A percentile compares a stretch with the other conserved stretches of the same genome.
These are phyloP conservation scores for Alloteropsis angusta DNA, from an alignment of 202 grass and related monocot species.

Conservation along the genomic window DNA sequence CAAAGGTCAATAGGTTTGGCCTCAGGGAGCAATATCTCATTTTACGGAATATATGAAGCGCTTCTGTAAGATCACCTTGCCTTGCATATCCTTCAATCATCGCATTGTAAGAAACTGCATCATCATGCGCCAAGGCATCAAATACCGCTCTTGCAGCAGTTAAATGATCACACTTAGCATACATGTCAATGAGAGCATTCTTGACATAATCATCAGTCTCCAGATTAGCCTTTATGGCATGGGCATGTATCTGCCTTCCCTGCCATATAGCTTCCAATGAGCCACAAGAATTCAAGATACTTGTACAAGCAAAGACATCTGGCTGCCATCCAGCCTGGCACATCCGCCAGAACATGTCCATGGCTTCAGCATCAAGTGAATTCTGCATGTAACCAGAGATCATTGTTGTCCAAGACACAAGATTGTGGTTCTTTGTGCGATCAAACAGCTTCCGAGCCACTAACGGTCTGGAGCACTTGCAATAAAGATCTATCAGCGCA, in stretches of 20 bases:
- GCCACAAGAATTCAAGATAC: slow-evolving; percentile 60
- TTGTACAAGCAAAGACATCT: slow-evolving; percentile 63
- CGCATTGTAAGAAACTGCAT: slow-evolving; percentile 55
- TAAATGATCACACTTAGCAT: slow-evolving; percentile 56
- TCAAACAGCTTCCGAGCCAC: slow-evolving; percentile 59
- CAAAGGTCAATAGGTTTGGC: slow-evolving; percentile 54
- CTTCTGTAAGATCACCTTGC: slow-evolving; percentile 39
- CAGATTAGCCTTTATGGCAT: slow-evolving; percentile 54
- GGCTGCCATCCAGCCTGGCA: slow-evolving; percentile 38
- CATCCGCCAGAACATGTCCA: slow-evolving; percentile 55
- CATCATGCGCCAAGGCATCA: slow-evolving; percentile 40
- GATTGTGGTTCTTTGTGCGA: slow-evolving; percentile 31
- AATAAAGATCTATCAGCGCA: slow-evolving; percentile 50
- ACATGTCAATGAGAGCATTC: slow-evolving; percentile 65
- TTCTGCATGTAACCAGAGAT: slow-evolving; percentile 71
- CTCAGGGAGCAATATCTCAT: slow-evolving; percentile 52
- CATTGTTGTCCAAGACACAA: slow-evolving; percentile 78
- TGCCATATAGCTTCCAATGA: slow-evolving; percentile 39
- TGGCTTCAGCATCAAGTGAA: slow-evolving; percentile 44
- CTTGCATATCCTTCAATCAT: slow-evolving; percentile 81
- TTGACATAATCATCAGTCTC: slow-evolving; percentile 50
- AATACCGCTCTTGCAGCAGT: slow-evolving; percentile 47
- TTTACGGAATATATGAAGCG: slow-evolving; percentile 39
- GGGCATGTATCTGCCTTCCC: slow-evolving; percentile 63
- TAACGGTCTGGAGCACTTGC: slow-evolving; percentile 44